Percentiles rank a stretch among this genome's conserved stretches.
Conservation (phyloP, 768 basidiomycete species). For the Cyclocybe aegerita region DNA sequence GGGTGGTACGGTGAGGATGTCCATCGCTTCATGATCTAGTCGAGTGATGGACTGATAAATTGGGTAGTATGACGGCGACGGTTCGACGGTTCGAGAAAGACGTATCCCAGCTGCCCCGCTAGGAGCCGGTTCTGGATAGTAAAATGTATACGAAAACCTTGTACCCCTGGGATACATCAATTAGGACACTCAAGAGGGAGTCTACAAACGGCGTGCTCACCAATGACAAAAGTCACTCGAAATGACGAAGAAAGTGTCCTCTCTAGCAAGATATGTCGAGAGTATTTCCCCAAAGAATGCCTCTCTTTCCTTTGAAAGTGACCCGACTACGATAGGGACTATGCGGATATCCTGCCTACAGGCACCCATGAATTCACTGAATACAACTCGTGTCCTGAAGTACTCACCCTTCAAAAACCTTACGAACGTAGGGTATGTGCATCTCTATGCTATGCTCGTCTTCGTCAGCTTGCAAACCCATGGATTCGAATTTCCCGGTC, state of each 20-base stretch:
- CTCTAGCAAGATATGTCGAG: slow-evolving; percentile 75
- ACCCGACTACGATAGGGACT: slow-evolving; percentile 90
- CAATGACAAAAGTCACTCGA: slow-evolving; percentile 99
- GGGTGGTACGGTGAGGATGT: slow-evolving; percentile 59
- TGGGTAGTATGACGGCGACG: slow-evolving; percentile 53
- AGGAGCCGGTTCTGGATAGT: slow-evolving; percentile 67
- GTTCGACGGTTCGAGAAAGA: slow-evolving; percentile 44
- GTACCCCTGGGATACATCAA: slow-evolving; percentile 56
- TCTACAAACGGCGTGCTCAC: slow-evolving; percentile 34
- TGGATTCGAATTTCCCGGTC: slow-evolving; percentile 68
- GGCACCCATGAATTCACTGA: not conserved
- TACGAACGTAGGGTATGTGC: slow-evolving; percentile 91
- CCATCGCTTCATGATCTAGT: slow-evolving; percentile 88
- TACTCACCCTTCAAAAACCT: slow-evolving; percentile 75
- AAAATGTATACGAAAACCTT: slow-evolving; percentile 85
- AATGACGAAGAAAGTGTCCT: slow-evolving; percentile 84
- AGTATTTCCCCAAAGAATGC: slow-evolving; percentile 65
- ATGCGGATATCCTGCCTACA: slow-evolving; percentile 72
- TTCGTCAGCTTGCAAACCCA: slow-evolving; percentile 74
- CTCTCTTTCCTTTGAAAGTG: slow-evolving; percentile 62
- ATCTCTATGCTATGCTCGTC: slow-evolving; percentile 98
- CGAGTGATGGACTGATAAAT: slow-evolving; percentile 83
- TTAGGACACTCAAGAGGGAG: not conserved
- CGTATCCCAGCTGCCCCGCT: slow-evolving; percentile 44
- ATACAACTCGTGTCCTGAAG: not conserved